Evolutionary conservation across 2,329 filamentous ascomycete genomes (phyloP).

Genomic region (Lasiodiplodia gonubiensis): DNA sequence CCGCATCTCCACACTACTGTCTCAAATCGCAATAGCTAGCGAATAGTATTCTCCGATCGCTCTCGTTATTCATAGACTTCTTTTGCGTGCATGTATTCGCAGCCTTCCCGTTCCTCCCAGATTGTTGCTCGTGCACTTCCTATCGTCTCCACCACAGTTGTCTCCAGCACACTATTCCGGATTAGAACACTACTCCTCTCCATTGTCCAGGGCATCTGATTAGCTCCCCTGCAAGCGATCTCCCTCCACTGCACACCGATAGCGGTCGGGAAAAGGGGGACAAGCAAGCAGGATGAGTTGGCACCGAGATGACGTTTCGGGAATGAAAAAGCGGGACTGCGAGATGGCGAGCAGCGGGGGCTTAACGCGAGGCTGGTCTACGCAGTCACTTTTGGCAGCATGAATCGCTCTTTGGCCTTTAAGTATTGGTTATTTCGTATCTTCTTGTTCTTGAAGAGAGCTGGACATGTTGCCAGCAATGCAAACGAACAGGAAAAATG

Average conservation of each 20-base stretch:
- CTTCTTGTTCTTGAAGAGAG: neutral
- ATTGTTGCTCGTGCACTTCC: neutral
- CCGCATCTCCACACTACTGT: constrained; percentile 1
- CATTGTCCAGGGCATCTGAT: no score
- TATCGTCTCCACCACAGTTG: neutral
- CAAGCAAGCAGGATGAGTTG: neutral
- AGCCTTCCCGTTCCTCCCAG: neutral
- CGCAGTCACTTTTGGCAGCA: neutral
- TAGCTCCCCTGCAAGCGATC: neutral
- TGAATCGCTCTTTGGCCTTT: neutral
- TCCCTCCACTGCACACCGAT: neutral
- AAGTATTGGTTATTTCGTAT: neutral
- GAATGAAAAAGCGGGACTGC: constrained; percentile 10
- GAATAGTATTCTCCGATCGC: no score
- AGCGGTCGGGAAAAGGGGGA: neutral
- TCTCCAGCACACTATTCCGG: neutral
- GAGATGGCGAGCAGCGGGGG: neutral
- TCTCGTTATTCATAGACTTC: neutral
- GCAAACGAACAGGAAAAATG: neutral
- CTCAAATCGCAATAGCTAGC: neutral
- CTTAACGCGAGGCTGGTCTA: neutral
- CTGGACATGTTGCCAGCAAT: neutral
- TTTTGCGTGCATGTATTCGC: neutral
- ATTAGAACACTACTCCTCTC: neutral
- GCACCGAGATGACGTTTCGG: neutral